These are phyloP conservation scores for Lyophyllum semitale DNA, from an alignment of 768 basidiomycete genomes.

Conservation along the genomic window DNA sequence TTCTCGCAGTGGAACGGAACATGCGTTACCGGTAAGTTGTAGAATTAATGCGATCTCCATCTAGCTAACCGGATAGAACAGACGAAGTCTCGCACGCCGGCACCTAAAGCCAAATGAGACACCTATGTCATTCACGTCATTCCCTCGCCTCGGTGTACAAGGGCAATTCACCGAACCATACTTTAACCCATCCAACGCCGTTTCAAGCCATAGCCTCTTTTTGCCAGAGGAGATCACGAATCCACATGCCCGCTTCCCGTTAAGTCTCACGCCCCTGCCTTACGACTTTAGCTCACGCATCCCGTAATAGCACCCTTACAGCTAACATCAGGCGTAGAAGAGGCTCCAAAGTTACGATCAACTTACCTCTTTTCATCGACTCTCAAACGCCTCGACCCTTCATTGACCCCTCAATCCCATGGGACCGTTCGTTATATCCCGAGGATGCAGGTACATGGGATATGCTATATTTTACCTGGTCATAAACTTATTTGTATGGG, in stretches of 20 bases:
- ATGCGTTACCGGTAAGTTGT: constrained; percentile 84
- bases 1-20: constrained; percentile 88
- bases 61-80: constrained; percentile 25
- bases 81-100: constrained; percentile 81
- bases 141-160: constrained; percentile 85
- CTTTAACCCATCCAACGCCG: constrained; percentile 69
- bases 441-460: constrained; percentile 74
- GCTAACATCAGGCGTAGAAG: constrained; percentile 91
- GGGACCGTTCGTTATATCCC: constrained; percentile 77
- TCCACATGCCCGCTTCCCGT: constrained; percentile 97
- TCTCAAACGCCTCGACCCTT: constrained; percentile 85
- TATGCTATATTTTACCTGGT: constrained; percentile 6
- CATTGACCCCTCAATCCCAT: constrained; percentile 90
- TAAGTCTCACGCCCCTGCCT: constrained; percentile 41
- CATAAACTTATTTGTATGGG: constrained; percentile 8
- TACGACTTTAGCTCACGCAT: constrained; percentile 9
- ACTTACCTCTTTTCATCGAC: constrained; percentile 92
- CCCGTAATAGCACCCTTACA: constrained; percentile 78
- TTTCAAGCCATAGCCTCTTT: constrained; percentile 92
- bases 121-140: constrained; percentile 93
- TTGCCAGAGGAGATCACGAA: constrained; percentile 96
- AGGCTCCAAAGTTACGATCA: constrained; percentile 93
- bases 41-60: constrained; percentile 1
- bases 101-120: constrained; percentile 85
- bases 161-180: constrained; percentile 94